Base-by-base conservation (phyloP, 2,329 filamentous ascomycete genomes). In the Nothophaeocryptopus gaeumannii region DNA sequence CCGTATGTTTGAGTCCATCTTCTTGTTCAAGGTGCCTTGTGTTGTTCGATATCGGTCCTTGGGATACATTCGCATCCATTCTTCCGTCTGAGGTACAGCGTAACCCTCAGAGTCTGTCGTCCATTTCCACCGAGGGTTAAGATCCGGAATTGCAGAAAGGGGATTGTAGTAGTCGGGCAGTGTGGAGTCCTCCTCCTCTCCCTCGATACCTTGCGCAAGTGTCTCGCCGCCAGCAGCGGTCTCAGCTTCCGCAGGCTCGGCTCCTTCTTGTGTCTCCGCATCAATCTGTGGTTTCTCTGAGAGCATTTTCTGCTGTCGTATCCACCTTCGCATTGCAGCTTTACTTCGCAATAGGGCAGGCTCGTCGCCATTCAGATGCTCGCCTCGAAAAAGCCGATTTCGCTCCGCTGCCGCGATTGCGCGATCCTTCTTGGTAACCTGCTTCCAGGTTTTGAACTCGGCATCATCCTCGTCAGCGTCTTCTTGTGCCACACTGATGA, bases 401-500 rank as follows among this genome's bases (percentile, higher is more conserved):
- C 93, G 82, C 66, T 96, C 89, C 56, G 91, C 89, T 51, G 93
- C 87, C 45, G 92, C 83, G 16, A 86, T 75, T 3, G 93, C 93
- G 55, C 93, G 85, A 63, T 96, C 91, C 67, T 93, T 96, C 72
- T 97, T 97, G 2, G 93, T 99, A 35, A 96, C 89, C 70, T 97
- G 92, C 73, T 97, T 99, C 93, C 95, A 99, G 32, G 93, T 88
- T 68, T 95, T 95, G 73, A 93, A 96, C 66, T 96, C 92, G 2
- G 80, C 74, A 51, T 97, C 91, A 61, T 97, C 91, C 60, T 95
- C 83, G 59, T 89, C 89, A 10, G 81, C 79, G 59, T 95, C 88
- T 60, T 95, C 87, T 11, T 77, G 79, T 29, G 81, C 80, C 51
- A 86, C 78, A 12, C 81, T 81, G 48, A 88, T 78, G 34, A 89